Conservation (phyloP, 2,329 filamentous ascomycete species). For the Xylaria sp. region DNA sequence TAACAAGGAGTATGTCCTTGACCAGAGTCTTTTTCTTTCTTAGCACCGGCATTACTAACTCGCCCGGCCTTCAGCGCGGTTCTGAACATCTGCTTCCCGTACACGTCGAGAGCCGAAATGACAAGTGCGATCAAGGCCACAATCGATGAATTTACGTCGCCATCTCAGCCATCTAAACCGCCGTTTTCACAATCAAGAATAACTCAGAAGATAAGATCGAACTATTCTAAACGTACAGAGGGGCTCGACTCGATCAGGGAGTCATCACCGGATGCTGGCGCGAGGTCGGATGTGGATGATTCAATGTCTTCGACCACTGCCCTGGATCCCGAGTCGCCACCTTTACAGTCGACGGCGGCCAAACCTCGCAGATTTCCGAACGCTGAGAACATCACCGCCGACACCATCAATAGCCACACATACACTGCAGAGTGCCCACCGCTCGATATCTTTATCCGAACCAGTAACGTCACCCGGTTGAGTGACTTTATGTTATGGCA, state of each 20-base stretch:
- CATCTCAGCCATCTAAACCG: constrained; percentile 71
- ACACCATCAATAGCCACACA: constrained; percentile 85
- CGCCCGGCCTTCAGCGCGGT: constrained; percentile 57
- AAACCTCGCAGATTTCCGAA: constrained; percentile 66
- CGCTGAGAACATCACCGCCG: constrained; percentile 85
- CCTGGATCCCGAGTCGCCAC: constrained; percentile 64
- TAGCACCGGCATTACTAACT: constrained; percentile 12
- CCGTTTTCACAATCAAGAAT: constrained; percentile 91
- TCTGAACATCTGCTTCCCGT: constrained; percentile 97
- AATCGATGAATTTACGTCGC: constrained; percentile 85
- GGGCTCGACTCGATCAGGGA: constrained; percentile 62
- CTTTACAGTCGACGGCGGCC: constrained; percentile 51
- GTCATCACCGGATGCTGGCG: constrained; percentile 58
- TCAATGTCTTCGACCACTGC: constrained; percentile 71
- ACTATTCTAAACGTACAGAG: constrained; percentile 64
- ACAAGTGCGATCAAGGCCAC: constrained; percentile 88
- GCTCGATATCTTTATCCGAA: constrained; percentile 89
- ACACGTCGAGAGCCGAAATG: constrained; percentile 95
- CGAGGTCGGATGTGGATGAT: constrained; percentile 62
- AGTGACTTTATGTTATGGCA: constrained; percentile 99
- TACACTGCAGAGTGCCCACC: constrained; percentile 89
- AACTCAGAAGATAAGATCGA: constrained; percentile 82
- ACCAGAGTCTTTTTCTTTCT: constrained; percentile 1
- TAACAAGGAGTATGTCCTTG: constrained; percentile 74
- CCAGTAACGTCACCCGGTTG: constrained; percentile 89